Evolutionary conservation across 768 basidiomycete genomes (phyloP).

Genomic region (Galerina sulciceps): DNA sequence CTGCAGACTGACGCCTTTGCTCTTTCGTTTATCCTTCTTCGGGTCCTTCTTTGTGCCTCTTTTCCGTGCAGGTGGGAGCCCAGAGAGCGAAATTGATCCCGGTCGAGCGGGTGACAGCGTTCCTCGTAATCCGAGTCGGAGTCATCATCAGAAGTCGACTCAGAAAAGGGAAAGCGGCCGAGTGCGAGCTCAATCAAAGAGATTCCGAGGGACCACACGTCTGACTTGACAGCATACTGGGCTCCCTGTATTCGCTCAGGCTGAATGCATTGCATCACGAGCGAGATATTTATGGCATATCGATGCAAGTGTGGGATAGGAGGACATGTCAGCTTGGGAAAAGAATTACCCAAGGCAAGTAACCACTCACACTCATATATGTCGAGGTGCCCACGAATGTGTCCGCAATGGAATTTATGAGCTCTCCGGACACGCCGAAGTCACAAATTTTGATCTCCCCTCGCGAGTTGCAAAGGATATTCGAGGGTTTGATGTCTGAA

Average conservation of each 20-base stretch:
- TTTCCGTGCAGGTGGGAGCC: constrained; percentile 38
- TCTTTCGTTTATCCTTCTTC: constrained; percentile 86
- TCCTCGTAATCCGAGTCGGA: constrained; percentile 48
- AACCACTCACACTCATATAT: constrained; percentile 92
- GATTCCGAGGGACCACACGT: constrained; percentile 98
- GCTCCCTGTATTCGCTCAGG: constrained; percentile 99
- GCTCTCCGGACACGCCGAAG: constrained; percentile 97
- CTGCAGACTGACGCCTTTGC: constrained; percentile 90
- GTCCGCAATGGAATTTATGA: constrained; percentile 98
- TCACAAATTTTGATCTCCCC: constrained; percentile 99
- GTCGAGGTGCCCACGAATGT: constrained; percentile 99
- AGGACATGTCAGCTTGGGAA: constrained; percentile 14
- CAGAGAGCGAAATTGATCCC: constrained; percentile 51
- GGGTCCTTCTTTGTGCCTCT: constrained; percentile 42
- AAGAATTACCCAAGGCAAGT: neutral
- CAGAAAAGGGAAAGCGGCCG: constrained; percentile 96
- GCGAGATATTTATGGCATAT: neutral
- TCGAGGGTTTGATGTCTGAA: constrained; percentile 97
- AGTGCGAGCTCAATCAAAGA: constrained; percentile 96
- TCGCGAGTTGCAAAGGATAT: constrained; percentile 91
- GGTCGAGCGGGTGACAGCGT: constrained; percentile 79
- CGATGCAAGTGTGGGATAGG: constrained; percentile 2
- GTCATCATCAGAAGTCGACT: constrained; percentile 76
- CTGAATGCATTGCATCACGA: constrained; percentile 42
- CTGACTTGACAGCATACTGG: constrained; percentile 97